Percentiles rank a stretch among this genome's conserved stretches.
Conservation (phyloP, 2,329 filamentous ascomycete species). For the Fonsecaea monophora region DNA sequence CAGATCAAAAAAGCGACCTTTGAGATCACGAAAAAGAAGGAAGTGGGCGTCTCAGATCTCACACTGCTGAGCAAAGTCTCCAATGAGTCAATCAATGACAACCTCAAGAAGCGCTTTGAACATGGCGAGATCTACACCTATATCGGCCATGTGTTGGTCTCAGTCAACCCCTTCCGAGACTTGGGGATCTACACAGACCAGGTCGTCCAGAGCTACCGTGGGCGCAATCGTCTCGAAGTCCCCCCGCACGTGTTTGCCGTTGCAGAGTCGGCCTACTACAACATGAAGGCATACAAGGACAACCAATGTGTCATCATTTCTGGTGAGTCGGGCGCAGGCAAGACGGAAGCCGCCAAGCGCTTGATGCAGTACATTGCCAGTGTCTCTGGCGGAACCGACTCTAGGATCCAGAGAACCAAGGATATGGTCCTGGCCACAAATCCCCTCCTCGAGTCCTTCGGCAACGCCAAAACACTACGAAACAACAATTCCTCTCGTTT, state of each 20-base stretch:
- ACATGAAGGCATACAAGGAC: slow-evolving; percentile 99
- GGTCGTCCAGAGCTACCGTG: slow-evolving; percentile 90
- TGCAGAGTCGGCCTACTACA: slow-evolving; percentile 95
- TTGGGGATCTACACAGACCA: slow-evolving; percentile 96
- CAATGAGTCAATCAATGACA: slow-evolving; percentile 99
- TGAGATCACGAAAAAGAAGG: slow-evolving; percentile 97
- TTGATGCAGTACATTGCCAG: slow-evolving; percentile 99
- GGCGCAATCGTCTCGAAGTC: slow-evolving; percentile 93
- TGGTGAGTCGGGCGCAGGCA: slow-evolving; percentile 95
- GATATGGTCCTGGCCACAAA: slow-evolving; percentile 99
- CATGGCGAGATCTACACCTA: slow-evolving; percentile 99
- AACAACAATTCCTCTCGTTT: slow-evolving; percentile 99
- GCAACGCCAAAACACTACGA: slow-evolving; percentile 94
- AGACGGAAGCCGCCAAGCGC: slow-evolving; percentile 97
- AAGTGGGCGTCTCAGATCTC: slow-evolving; percentile 96
- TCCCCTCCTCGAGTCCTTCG: slow-evolving; percentile 94
- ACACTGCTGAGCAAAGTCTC: slow-evolving; percentile 98
- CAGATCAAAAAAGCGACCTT: slow-evolving; percentile 96
- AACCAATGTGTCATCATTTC: slow-evolving; percentile 99
- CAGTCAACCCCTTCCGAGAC: slow-evolving; percentile 97
- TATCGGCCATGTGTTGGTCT: slow-evolving; percentile 98
- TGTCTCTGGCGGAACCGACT: slow-evolving; percentile 83
- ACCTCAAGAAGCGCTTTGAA: slow-evolving; percentile 97
- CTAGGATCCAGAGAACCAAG: slow-evolving; percentile 94
- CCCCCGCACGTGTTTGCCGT: slow-evolving; percentile 97